Conservation (phyloP, 2,329 filamentous ascomycete species). For the Ophiocordyceps camponoti-saundersi region DNA sequence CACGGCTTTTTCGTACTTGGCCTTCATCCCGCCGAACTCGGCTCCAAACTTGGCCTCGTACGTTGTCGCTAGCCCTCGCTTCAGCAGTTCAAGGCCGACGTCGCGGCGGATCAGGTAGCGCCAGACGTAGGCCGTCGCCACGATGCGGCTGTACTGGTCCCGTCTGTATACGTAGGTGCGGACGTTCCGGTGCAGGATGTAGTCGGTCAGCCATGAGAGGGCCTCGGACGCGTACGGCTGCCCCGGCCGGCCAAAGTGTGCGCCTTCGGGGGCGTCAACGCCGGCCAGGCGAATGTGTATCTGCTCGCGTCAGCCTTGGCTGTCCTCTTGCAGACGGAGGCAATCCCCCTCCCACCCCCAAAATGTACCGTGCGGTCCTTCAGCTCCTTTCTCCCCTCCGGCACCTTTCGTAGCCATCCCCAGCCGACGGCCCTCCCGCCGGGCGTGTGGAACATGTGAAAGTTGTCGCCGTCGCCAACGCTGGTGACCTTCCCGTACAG, state of each 20-base stretch:
- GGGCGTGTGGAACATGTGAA: slow-evolving; percentile 86
- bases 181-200: slow-evolving; percentile 56
- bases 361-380: slow-evolving; percentile 55
- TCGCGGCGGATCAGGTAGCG: slow-evolving; percentile 54
- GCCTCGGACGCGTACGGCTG: slow-evolving; percentile 78
- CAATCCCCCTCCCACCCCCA: not conserved
- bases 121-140: slow-evolving; percentile 68
- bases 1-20: slow-evolving; percentile 49
- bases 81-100: slow-evolving; percentile 81
- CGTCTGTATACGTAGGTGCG: slow-evolving; percentile 67
- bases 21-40: slow-evolving; percentile 64
- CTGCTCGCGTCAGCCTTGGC: slow-evolving; percentile 21
- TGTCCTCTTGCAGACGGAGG: not conserved
- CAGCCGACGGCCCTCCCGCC: slow-evolving; percentile 77
- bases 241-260: slow-evolving; percentile 78
- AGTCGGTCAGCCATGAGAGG: slow-evolving; percentile 58
- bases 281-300: slow-evolving; percentile 82
- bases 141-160: slow-evolving; percentile 85
- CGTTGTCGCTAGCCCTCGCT: slow-evolving; percentile 66
- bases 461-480: slow-evolving; percentile 93
- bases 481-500: slow-evolving; percentile 78
- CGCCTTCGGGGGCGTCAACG: slow-evolving; percentile 79
- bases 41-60: slow-evolving; percentile 85
- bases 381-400: slow-evolving; percentile 48
- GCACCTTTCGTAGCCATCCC: slow-evolving; percentile 76